These are phyloP conservation scores for Oryza brachyantha DNA, from an alignment of 176 grass and related monocot species.

Conservation along the genomic window DNA sequence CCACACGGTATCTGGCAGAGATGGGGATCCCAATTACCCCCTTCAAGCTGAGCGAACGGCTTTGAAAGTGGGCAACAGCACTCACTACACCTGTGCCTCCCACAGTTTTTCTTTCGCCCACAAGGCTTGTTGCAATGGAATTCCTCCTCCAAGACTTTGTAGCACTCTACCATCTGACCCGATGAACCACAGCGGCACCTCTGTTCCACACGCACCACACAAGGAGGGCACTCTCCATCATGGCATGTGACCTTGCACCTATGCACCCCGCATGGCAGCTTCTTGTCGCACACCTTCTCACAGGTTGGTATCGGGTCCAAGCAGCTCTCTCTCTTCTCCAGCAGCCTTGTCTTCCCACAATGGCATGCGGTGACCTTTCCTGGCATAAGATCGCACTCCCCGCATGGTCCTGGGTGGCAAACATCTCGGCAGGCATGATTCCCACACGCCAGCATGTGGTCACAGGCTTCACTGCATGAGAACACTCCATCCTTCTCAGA, in stretches of 20 bases:
- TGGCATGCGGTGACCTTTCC: slow-evolving; percentile 69
- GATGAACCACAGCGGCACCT: slow-evolving; percentile 78
- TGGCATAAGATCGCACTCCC: slow-evolving; percentile 65
- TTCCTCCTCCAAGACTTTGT: slow-evolving; percentile 47
- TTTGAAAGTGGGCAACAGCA: slow-evolving; percentile 66
- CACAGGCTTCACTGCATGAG: slow-evolving; percentile 55
- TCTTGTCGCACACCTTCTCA: slow-evolving; percentile 65
- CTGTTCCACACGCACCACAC: slow-evolving; percentile 70
- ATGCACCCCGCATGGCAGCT: slow-evolving; percentile 65
- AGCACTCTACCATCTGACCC: slow-evolving; percentile 63
- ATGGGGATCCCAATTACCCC: slow-evolving; percentile 63
- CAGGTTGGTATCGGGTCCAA: slow-evolving; percentile 79
- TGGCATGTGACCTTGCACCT: slow-evolving; percentile 76
- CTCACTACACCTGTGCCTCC: slow-evolving; percentile 88
- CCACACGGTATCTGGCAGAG: slow-evolving; percentile 77
- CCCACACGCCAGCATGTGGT: slow-evolving; percentile 48
- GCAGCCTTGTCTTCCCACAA: slow-evolving; percentile 67
- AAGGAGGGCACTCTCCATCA: slow-evolving; percentile 64
- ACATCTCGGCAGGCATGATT: slow-evolving; percentile 69
- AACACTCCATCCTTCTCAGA: slow-evolving; percentile 55
- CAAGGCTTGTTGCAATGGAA: slow-evolving; percentile 77
- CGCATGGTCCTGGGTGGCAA: slow-evolving; percentile 81
- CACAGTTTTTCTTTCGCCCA: slow-evolving; percentile 89
- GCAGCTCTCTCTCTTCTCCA: slow-evolving; percentile 62
- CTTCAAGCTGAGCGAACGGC: slow-evolving; percentile 32